A percentile compares a stretch with the other conserved stretches of the same genome.
Conservation (phyloP, 192 early-diverging fungal genomes). For the Coemansia sp. region DNA sequence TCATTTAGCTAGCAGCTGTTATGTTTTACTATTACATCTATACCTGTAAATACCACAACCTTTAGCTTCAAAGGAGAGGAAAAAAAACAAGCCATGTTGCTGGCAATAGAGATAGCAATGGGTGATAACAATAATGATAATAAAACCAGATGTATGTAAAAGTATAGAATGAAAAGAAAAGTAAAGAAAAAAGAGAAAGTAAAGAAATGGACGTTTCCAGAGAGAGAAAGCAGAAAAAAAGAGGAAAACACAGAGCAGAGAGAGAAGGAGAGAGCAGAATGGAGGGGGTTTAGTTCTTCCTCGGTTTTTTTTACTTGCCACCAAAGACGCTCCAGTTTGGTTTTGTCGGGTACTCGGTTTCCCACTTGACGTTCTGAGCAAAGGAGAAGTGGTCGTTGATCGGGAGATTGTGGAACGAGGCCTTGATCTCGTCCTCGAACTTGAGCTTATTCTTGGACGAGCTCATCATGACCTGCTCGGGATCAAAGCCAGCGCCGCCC, state of each 20-base stretch:
- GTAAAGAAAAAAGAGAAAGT: not conserved
- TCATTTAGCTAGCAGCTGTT: too few relatives aligned
- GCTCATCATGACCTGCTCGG: slow-evolving; percentile 56
- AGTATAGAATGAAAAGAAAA: slow-evolving; percentile 6
- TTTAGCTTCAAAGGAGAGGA: not conserved
- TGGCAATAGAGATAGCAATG: not conserved
- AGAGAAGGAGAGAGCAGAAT: too few relatives aligned
- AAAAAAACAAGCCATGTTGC: not conserved
- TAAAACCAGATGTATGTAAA: not conserved
- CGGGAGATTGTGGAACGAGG: slow-evolving; percentile 56
- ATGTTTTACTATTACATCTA: too few relatives aligned
- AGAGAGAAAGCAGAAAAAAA: slow-evolving; percentile 5
- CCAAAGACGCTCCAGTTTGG: slow-evolving; percentile 57
- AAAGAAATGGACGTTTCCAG: not conserved
- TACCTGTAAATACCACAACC: too few relatives aligned
- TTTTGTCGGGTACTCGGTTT: slow-evolving; percentile 54
- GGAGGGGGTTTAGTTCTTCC: too few relatives aligned
- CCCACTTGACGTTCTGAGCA: slow-evolving; percentile 57
- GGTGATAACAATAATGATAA: not conserved
- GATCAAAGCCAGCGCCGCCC: slow-evolving; percentile 55
- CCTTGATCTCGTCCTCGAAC: slow-evolving; percentile 59
- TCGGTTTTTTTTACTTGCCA: slow-evolving; percentile 22
- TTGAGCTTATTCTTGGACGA: slow-evolving; percentile 55
- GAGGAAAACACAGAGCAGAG: too few relatives aligned
- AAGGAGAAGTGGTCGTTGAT: slow-evolving; percentile 56